These are phyloP conservation scores for Microbotryum violaceum DNA, from an alignment of 1,284 basidiomycete species.

Conservation along the genomic window DNA sequence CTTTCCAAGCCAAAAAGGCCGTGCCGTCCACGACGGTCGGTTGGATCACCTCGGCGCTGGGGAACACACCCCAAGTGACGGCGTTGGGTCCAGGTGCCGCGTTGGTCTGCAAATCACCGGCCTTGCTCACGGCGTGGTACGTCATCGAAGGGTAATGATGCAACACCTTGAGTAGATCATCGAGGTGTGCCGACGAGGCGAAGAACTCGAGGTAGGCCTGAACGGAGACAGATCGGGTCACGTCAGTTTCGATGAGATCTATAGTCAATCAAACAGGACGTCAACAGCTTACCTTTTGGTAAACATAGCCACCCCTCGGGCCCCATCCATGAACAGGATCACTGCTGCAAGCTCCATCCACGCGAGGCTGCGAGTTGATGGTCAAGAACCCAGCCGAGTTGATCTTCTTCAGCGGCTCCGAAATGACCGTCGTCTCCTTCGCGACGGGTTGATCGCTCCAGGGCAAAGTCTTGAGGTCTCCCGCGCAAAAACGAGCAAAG, in stretches of 20 bases:
- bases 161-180: slow-evolving; percentile 70
- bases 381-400: slow-evolving; percentile 83
- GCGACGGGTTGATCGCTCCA: slow-evolving; percentile 83
- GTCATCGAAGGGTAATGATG: slow-evolving; percentile 74
- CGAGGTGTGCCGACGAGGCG: slow-evolving; percentile 64
- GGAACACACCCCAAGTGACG: slow-evolving; percentile 99
- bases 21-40: slow-evolving; percentile 96
- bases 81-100: slow-evolving; percentile 91
- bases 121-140: slow-evolving; percentile 70
- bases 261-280: no score
- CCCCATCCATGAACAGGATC: slow-evolving; percentile 52
- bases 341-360: slow-evolving; percentile 65
- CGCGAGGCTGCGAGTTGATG: slow-evolving; percentile 90
- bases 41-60: slow-evolving; percentile 94
- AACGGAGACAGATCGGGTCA: not conserved
- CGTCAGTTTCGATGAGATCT: not conserved
- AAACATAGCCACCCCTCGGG: slow-evolving; percentile 45
- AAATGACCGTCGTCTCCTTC: slow-evolving; percentile 73
- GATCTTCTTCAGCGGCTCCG: slow-evolving; percentile 66
- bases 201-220: slow-evolving; percentile 98
- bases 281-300: slow-evolving; percentile 40
- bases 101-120: slow-evolving; percentile 89
- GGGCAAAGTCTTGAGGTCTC: slow-evolving; percentile 64
- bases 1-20: slow-evolving; percentile 62
- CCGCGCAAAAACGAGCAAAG: slow-evolving; percentile 61